Conservation (phyloP, 2,329 filamentous ascomycete genomes). For the Seiridium unicorne region DNA sequence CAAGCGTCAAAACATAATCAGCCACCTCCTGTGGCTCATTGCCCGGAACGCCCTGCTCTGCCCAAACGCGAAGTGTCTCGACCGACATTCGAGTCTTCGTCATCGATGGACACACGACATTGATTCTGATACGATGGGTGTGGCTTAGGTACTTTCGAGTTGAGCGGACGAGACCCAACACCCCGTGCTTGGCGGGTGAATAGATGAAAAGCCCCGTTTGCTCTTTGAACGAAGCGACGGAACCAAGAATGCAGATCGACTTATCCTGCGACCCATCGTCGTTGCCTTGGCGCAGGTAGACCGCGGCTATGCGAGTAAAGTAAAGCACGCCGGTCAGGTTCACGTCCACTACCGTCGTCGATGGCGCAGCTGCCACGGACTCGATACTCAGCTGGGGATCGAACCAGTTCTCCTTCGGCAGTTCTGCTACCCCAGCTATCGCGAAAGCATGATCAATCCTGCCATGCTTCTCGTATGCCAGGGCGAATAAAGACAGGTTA, state of each 20-base stretch:
- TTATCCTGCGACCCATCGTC: background rate
- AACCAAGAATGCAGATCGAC: background rate
- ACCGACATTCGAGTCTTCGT: background rate
- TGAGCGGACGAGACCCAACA: background rate
- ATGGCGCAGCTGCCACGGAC: background rate
- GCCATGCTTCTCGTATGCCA: background rate
- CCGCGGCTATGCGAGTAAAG: background rate
- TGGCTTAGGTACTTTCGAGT: background rate
- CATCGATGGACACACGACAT: background rate
- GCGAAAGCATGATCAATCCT: background rate
- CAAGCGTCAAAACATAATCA: background rate
- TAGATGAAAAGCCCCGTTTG: background rate
- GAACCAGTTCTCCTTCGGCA: background rate
- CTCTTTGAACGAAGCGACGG: background rate
- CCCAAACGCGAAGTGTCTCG: background rate
- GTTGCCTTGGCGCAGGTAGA: background rate
- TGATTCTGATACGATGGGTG: background rate
- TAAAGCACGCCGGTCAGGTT: background rate
- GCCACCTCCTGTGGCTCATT: background rate
- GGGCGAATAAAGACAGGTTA: background rate
- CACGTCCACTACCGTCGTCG: background rate
- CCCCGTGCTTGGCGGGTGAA: background rate
- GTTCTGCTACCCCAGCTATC: background rate
- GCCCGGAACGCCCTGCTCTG: background rate
- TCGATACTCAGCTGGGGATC: background rate